Evolutionary conservation across 1,139 yeast species (phyloP).

Genomic region (Casaregolazyma suthepensis): DNA sequence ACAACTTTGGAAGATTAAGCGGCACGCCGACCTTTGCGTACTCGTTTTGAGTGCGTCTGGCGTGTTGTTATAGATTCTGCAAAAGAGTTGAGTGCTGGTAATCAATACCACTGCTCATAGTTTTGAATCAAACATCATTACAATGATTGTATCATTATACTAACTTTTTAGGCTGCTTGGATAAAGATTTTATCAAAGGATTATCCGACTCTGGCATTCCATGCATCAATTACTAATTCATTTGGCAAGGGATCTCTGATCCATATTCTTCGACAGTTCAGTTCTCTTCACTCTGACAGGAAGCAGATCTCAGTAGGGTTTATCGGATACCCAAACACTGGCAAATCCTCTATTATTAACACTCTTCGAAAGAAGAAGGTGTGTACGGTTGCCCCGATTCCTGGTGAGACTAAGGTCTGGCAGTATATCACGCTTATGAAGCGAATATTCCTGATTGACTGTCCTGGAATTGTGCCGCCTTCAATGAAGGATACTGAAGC

Average conservation of each 20-base stretch:
- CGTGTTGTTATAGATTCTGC: conserved; percentile 33
- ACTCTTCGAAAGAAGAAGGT: conserved; percentile 92
- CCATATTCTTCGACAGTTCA: conserved; percentile 87
- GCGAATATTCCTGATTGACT: conserved; percentile 88
- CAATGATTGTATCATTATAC: conserved; percentile 15
- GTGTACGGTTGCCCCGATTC: conserved; percentile 95
- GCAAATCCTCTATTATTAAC: conserved; percentile 92
- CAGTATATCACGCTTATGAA: conserved; percentile 97
- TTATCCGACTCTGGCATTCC: conserved; percentile 94
- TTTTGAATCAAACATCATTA: conserved; percentile 34
- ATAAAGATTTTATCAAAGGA: conserved; percentile 88
- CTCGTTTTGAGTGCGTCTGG: conserved; percentile 45
- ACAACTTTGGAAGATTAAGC: conserved; percentile 86
- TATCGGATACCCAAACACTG: conserved; percentile 96
- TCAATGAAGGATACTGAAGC: conserved; percentile 81
- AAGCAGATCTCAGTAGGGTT: conserved; percentile 96
- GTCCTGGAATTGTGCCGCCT: conserved; percentile 99
- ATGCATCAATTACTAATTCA: conserved; percentile 94
- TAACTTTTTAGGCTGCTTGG: conserved; percentile 82
- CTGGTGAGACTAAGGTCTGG: conserved; percentile 99
- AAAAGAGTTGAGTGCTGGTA: conserved; percentile 34
- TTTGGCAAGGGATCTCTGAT: conserved; percentile 96
- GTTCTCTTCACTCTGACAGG: conserved; percentile 84
- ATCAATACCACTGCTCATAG: conserved; percentile 32
- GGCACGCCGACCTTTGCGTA: conserved; percentile 47